Conservation (phyloP, 129 eudicot species). For the Apium graveolens region DNA sequence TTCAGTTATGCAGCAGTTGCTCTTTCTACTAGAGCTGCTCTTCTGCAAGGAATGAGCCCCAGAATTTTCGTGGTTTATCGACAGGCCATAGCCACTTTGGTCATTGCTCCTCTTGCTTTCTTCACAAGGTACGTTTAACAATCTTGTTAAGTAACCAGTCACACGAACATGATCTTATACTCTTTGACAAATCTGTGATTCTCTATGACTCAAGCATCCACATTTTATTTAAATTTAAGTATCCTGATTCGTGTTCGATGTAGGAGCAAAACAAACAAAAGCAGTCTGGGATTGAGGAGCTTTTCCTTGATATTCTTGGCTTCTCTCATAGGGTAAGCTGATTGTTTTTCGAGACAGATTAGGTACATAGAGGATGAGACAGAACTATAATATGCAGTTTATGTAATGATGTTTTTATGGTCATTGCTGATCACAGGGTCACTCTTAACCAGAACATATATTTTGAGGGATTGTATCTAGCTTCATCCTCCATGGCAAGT, state of each 20-base stretch:
- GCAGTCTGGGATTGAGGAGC: slow-evolving; percentile 49
- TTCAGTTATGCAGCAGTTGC: slow-evolving; percentile 52
- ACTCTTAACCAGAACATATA: slow-evolving; percentile 57
- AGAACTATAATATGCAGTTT: neutral
- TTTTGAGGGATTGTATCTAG: slow-evolving; percentile 63
- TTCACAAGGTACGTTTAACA: slow-evolving; percentile 35
- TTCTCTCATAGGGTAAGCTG: slow-evolving; percentile 54
- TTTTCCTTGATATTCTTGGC: slow-evolving; percentile 57
- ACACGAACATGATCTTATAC: no score
- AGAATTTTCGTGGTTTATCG: slow-evolving; percentile 78
- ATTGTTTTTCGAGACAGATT: neutral
- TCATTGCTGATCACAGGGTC: slow-evolving; percentile 38
- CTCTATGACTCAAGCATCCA: neutral
- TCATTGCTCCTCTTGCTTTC: slow-evolving; percentile 61
- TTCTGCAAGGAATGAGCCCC: slow-evolving; percentile 73
- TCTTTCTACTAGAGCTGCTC: slow-evolving; percentile 58
- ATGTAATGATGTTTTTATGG: neutral
- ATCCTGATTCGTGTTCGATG: neutral
- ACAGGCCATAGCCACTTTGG: slow-evolving; percentile 55
- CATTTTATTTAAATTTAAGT: neutral
- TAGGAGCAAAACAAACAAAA: slow-evolving; percentile 38
- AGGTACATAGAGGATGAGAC: neutral
- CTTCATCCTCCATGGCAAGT: slow-evolving; percentile 75
- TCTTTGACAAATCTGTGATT: no score
- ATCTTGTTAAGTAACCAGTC: no score